These are phyloP conservation scores for Oidiodendron maius DNA, from an alignment of 495 filamentous ascomycete species.

Conservation along the genomic window DNA sequence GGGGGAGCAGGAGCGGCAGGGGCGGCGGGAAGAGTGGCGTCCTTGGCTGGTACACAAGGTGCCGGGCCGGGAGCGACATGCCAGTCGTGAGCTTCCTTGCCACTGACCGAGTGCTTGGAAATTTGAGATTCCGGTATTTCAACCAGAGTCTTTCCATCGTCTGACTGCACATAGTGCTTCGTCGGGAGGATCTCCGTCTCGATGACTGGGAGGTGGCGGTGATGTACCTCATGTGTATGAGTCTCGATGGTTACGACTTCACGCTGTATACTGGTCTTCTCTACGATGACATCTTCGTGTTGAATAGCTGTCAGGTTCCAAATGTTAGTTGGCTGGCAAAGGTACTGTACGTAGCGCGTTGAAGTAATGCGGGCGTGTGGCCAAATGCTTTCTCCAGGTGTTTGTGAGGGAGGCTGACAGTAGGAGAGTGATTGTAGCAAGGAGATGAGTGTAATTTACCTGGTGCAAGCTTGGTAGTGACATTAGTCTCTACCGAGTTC, in stretches of 20 bases:
- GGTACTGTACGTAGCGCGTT: too few species aligned
- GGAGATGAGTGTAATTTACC: too few species aligned
- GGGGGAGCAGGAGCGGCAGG: not conserved
- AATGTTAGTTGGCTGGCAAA: too few species aligned
- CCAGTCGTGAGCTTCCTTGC: constrained; percentile 9
- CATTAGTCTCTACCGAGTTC: constrained; percentile 17
- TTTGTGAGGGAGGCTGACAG: not conserved
- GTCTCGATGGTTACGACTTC: constrained; percentile 49
- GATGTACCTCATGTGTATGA: constrained; percentile 48
- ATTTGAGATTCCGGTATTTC: constrained; percentile 16
- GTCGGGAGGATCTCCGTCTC: constrained; percentile 21
- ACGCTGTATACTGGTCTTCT: constrained; percentile 40
- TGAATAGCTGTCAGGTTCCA: constrained; percentile 36
- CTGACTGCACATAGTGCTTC: constrained; percentile 16
- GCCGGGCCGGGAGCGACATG: constrained; percentile 5
- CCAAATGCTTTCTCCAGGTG: too few species aligned
- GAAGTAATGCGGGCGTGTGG: too few species aligned
- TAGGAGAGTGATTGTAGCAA: too few species aligned
- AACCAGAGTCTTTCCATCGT: constrained; percentile 16
- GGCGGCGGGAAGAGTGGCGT: not conserved
- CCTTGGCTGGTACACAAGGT: not conserved
- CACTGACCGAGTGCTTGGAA: constrained; percentile 3
- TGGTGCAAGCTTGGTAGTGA: constrained; percentile 14
- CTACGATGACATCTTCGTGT: constrained; percentile 43
- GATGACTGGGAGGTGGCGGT: constrained; percentile 44